phyloP scores from a whole-genome alignment of 306 rosid genomes.

The Morella rubra region DNA sequence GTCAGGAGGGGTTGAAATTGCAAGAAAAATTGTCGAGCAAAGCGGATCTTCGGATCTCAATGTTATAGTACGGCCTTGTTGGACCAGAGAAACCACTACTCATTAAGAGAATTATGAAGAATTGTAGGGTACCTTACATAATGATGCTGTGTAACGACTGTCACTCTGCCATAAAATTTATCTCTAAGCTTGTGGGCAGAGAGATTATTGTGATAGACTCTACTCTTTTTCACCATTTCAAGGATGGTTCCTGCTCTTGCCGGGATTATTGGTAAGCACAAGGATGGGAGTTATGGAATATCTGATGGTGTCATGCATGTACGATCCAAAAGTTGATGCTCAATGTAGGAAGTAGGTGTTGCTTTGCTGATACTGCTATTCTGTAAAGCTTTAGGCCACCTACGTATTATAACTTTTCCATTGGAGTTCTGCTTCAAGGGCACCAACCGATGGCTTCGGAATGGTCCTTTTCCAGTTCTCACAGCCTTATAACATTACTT shows the following conservation, averaged over 20 bases:
- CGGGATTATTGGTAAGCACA: constrained; percentile 73
- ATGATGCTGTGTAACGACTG: constrained; percentile 84
- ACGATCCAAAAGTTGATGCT: constrained; percentile 6
- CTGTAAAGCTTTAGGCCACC: neutral
- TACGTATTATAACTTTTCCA: constrained; percentile 1
- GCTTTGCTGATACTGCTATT: neutral
- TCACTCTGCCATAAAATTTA: constrained; percentile 78
- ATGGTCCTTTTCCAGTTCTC: constrained; percentile 2
- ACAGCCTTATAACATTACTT: neutral
- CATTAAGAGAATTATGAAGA: constrained; percentile 75
- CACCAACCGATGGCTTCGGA: neutral
- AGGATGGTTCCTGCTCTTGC: constrained; percentile 77
- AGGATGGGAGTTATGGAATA: constrained; percentile 11
- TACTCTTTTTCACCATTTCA: constrained; percentile 85
- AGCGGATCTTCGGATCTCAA: constrained; percentile 49
- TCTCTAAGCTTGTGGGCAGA: constrained; percentile 78
- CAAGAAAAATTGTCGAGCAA: constrained; percentile 50
- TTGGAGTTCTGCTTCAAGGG: constrained; percentile 12
- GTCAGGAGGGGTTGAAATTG: constrained; percentile 60
- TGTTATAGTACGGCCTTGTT: constrained; percentile 73
- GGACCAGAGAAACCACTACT: constrained; percentile 59
- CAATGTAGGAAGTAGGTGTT: neutral
- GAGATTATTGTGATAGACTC: constrained; percentile 79
- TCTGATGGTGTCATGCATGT: constrained; percentile 7
- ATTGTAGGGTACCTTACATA: too few species aligned